Percentiles rank a stretch among this genome's conserved stretches.
Evolutionary conservation across 148 eudicot species (phyloP).

Genomic region (Rhododendron molle): DNA sequence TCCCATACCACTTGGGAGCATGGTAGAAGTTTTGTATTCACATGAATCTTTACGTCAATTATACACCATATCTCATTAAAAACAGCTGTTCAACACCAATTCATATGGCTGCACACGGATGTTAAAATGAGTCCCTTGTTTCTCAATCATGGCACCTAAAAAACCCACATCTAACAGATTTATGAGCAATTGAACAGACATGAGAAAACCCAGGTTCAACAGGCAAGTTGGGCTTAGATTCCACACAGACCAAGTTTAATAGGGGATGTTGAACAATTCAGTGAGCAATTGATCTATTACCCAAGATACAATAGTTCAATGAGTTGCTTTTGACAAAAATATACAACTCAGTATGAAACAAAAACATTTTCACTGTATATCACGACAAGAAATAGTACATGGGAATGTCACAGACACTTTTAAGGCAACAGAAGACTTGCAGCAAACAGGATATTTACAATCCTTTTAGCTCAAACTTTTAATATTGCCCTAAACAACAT

Average conservation of each 20-base stretch:
- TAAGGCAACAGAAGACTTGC: not conserved
- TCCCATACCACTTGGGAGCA: no score
- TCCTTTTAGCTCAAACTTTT: not conserved
- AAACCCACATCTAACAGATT: not conserved
- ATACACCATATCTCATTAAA: no score
- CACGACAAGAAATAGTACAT: not conserved
- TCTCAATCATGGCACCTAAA: not conserved
- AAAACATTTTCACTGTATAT: not conserved
- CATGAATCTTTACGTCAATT: not conserved
- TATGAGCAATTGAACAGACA: not conserved
- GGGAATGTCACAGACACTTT: not conserved
- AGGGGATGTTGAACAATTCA: not conserved
- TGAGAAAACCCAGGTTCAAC: not conserved
- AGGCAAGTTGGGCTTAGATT: not conserved
- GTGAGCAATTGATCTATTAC: not conserved
- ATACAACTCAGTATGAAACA: not conserved
- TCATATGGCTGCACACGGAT: not conserved
- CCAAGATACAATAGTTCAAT: not conserved
- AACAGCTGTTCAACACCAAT: not conserved
- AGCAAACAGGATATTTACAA: not conserved
- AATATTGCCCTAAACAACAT: not conserved
- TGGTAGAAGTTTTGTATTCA: not conserved
- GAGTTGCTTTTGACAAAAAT: not conserved
- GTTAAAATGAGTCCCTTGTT: not conserved
- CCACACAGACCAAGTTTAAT: not conserved